phyloP scores from a whole-genome alignment of 2,329 filamentous ascomycete species.

The Niveomyces coronatus region DNA sequence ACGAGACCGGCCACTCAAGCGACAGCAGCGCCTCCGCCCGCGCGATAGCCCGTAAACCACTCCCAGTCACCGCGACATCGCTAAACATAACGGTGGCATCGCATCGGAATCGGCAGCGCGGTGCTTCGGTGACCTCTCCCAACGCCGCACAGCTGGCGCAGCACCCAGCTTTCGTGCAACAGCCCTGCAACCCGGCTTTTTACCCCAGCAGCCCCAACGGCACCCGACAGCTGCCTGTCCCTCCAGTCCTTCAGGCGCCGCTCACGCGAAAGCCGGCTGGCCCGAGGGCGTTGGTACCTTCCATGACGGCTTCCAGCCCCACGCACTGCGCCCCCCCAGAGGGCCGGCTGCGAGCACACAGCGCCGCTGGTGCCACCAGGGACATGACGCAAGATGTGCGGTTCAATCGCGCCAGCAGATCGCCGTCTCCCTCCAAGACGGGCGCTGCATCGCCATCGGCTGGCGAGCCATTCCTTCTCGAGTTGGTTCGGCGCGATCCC shows the following conservation, averaged over 20 bases:
- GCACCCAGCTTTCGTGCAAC: constrained; percentile 9
- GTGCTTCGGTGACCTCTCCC: constrained; percentile 15
- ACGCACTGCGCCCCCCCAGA: constrained; percentile 8
- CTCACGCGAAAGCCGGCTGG: constrained; percentile 20
- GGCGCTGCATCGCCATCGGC: constrained; percentile 18
- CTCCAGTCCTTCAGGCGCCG: constrained; percentile 1
- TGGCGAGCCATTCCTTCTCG: constrained; percentile 41
- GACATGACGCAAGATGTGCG: not conserved
- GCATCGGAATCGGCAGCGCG: constrained; percentile 11
- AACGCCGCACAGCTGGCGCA: constrained; percentile 11
- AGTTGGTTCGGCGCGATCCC: constrained; percentile 65
- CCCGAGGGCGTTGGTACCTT: constrained; percentile 13
- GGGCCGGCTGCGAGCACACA: not conserved
- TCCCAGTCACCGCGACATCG: constrained; percentile 27
- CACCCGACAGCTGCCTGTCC: not conserved
- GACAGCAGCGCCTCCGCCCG: constrained; percentile 30
- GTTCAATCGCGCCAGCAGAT: constrained; percentile 14
- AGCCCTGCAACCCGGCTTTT: constrained; percentile 7
- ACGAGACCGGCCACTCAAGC: constrained; percentile 30
- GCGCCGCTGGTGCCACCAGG: not conserved
- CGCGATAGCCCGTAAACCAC: constrained; percentile 43
- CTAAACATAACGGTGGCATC: constrained; percentile 17
- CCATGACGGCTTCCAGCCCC: constrained; percentile 1
- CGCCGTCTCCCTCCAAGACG: constrained; percentile 28
- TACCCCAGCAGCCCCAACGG: constrained; percentile 1